Percentiles rank a stretch among this genome's conserved stretches.
Conservation (phyloP, 2,329 filamentous ascomycete genomes). For the Escovopsis sp. region DNA sequence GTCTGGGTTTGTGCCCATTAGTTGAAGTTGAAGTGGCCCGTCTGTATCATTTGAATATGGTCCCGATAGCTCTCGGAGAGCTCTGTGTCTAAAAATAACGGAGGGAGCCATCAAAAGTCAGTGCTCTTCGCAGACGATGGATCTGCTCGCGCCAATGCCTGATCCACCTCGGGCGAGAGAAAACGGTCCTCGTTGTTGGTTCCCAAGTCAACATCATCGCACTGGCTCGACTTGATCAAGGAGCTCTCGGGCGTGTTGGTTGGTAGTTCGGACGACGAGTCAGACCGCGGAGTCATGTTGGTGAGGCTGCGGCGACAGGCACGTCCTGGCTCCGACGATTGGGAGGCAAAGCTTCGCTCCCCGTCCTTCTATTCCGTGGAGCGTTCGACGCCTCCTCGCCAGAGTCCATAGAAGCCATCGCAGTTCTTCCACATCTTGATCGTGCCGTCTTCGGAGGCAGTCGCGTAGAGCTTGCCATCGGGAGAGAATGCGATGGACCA, state of each 20-base stretch:
- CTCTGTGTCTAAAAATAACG: constrained; percentile 4
- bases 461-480: constrained; percentile 91
- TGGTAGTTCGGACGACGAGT: constrained; percentile 1
- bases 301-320: constrained; percentile 7
- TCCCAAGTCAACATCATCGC: not conserved
- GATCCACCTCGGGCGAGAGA: not conserved
- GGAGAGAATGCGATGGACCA: constrained; percentile 94
- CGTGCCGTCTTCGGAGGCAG: constrained; percentile 91
- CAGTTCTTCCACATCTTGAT: constrained; percentile 82
- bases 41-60: no score
- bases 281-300: constrained; percentile 3
- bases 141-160: not conserved
- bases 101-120: not conserved
- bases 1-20: no score
- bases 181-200: not conserved
- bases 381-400: constrained; percentile 35
- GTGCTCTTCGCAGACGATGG: not conserved
- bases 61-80: constrained; percentile 1
- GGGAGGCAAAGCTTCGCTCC: constrained; percentile 11
- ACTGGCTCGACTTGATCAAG: not conserved
- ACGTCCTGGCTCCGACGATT: constrained; percentile 7
- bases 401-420: constrained; percentile 49
- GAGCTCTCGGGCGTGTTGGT: constrained; percentile 1
- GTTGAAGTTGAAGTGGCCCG: no score
- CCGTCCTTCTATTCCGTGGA: constrained; percentile 22